Evolutionary conservation across 2,329 filamentous ascomycete genomes (phyloP).

Genomic region (Monosporascus sp.): DNA sequence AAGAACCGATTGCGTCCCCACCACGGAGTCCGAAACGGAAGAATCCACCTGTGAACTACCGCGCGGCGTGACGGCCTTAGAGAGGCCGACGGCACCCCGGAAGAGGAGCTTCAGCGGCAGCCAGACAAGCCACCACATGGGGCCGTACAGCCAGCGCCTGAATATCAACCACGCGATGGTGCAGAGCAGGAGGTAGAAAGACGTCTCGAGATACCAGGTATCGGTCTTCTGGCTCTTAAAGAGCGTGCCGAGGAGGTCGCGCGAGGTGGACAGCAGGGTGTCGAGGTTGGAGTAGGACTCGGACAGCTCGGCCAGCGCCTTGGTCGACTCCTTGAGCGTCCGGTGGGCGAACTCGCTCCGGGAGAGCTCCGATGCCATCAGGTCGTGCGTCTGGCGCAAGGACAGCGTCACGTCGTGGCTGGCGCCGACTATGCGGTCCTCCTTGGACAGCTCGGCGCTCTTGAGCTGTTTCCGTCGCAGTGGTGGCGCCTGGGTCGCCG

Average conservation of each 20-base stretch:
- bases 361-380: constrained; percentile 79
- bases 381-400: constrained; percentile 76
- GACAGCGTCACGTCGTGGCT: constrained; percentile 80
- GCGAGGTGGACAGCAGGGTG: constrained; percentile 68
- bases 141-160: constrained; percentile 79
- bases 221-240: constrained; percentile 90
- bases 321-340: constrained; percentile 78
- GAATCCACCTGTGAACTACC: constrained; percentile 20
- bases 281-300: constrained; percentile 80
- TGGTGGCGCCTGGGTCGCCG: constrained; percentile 14
- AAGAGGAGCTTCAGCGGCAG: constrained; percentile 69
- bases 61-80: constrained; percentile 44
- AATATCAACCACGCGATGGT: constrained; percentile 86
- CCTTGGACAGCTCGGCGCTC: constrained; percentile 36
- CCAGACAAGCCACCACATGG: constrained; percentile 84
- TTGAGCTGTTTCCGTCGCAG: constrained; percentile 29
- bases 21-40: constrained; percentile 11
- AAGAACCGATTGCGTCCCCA: constrained; percentile 4
- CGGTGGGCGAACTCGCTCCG: constrained; percentile 87
- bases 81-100: constrained; percentile 50
- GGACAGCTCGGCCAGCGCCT: constrained; percentile 72
- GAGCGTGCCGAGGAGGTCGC: constrained; percentile 71
- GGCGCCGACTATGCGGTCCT: constrained; percentile 69
- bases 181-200: constrained; percentile 73
- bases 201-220: constrained; percentile 93